Evolutionary conservation across 768 basidiomycete species (phyloP), one percentile per base, ranked within the genome.

Genomic region (Lactarius evosmus): DNA sequence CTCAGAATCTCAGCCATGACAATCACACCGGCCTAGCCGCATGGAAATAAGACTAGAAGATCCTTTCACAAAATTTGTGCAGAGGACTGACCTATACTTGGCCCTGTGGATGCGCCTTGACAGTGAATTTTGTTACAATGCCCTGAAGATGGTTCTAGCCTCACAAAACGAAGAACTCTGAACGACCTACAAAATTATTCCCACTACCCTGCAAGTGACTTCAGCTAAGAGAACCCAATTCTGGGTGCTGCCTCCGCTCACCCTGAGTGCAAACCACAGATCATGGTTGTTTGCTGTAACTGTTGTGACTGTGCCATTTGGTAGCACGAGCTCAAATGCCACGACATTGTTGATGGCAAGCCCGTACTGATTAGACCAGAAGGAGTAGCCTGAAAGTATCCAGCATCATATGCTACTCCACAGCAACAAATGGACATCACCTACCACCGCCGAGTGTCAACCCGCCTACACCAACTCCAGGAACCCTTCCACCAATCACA

Each of bases 401-500:
- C 5, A 11, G 3, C n/a, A n/a, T n/a, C n/a, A n/a, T n/a, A n/a
- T n/a, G n/a, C n/a, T n/a, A n/a, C n/a, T n/a, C 3, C 7, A 56
- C 64, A 68, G 25, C 67, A 66, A 27, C 66, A 69, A n/a, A 12
- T 66, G 3, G 7, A 19, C 7, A 1, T 40, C 40, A 40, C 40
- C 6, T 2, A 41, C 40, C 40, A 19, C 40, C 40, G 40, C 19
- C 40, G 40, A 41, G 65, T 7, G 60, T 53, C 36, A 69, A 61
- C 12, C 70, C 70, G 7, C 57, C 70, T n/a, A 68, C 69, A 14
- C 70, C 70, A 17, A 71, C 67, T 34, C 70, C 70, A 11, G 63
- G 34, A 29, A 57, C 54, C 16, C 69, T 63, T 30, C 70, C 70
- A 19, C 70, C 70, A 11, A 68, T 61, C 6, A 70, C 67, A 33